Evolutionary conservation across 148 eudicot species (phyloP), one percentile per base, ranked within the genome.

Genomic region (Persicaria maculosa): DNA sequence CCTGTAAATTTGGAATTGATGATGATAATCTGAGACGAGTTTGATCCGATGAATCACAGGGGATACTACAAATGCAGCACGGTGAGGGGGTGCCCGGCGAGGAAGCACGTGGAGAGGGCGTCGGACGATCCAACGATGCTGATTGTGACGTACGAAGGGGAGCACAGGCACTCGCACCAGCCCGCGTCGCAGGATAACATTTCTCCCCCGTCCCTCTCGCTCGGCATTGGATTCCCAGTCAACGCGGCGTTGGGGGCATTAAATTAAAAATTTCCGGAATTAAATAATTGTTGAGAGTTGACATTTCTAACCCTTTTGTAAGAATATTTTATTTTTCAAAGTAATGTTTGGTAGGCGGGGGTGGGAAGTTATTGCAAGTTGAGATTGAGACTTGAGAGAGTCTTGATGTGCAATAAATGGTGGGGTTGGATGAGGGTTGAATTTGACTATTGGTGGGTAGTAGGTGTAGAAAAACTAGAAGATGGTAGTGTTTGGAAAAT

Each of bases 11-110:
- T 8, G 0, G 2, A 5, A 5, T 55, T 16, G 57, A 53, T 14
- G 4, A 6, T 2, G 62, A 57, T 48, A 40, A 74, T 12, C 50
- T 74, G 43, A 45, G 5, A 7, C 5, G 44, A 25, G 3, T 15
- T 9, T 47, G 57, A 12, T 36, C 6, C 4, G 47, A 44, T 36
- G 46, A 19, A 50, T 36, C 54, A 78, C 83, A 90, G 97, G 76
- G 94, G 91, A 44, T 92, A 92, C 44, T 92, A 92, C 83, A 91
- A 79, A 74, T 92, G 97, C 72, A 89, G 88, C 52, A 88, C 84
- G 20, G 81, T 83, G 44, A 80, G 83, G 68, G 94, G 88, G 14
- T 92, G 97, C 67, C 92, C 97, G 2, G 97, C 97, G 5, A 90
- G 89, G 75, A 92, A 92, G 76, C 92, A 90, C 72, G 94, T 92